These are phyloP conservation scores for Prunus mume DNA, from an alignment of 306 rosid species.

Conservation along the genomic window DNA sequence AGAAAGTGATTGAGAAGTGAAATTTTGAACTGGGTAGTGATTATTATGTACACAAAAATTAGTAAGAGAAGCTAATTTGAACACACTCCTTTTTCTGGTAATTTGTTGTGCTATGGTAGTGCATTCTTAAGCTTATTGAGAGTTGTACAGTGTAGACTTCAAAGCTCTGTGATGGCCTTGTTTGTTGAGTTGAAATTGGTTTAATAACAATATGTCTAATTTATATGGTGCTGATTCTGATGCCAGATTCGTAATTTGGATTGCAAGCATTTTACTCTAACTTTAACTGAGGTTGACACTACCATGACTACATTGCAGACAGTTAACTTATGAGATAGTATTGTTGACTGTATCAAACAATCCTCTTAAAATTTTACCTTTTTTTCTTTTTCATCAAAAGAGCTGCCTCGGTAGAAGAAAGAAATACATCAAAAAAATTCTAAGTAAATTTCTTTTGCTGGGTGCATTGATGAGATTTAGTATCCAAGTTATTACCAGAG, in stretches of 20 bases:
- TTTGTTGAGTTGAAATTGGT: background rate
- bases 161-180: background rate
- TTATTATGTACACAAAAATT: background rate
- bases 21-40: background rate
- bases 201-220: background rate
- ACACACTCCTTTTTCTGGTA: constrained; percentile 3
- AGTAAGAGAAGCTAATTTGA: constrained; percentile 1
- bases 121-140: background rate
- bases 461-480: background rate
- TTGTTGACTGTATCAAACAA: background rate
- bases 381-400: background rate
- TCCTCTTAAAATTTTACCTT: background rate
- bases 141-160: background rate
- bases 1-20: background rate
- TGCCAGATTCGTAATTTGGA: background rate
- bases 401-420: background rate
- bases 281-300: background rate
- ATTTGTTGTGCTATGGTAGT: background rate
- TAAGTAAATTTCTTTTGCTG: background rate
- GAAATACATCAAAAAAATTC: background rate
- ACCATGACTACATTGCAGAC: background rate
- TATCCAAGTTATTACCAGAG: background rate
- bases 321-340: background rate
- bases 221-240: background rate
- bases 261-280: background rate